These are phyloP conservation scores for Ceratocystis albifundus DNA, from an alignment of 2,329 filamentous ascomycete genomes.

Conservation along the genomic window DNA sequence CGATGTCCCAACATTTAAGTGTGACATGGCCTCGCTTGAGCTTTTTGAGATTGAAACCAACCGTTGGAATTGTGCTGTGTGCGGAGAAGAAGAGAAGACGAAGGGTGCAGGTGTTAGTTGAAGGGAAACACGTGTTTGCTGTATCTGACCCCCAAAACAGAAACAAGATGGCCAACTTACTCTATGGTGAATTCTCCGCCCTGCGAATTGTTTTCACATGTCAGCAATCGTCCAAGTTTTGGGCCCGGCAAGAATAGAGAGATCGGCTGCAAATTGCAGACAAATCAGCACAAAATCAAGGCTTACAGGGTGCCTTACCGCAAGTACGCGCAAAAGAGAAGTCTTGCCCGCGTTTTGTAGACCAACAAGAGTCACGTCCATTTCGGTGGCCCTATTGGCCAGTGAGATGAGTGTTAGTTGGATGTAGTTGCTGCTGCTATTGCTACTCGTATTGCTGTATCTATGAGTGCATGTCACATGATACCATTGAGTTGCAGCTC, in stretches of 20 bases:
- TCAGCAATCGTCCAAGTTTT: not conserved
- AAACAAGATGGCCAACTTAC: constrained; percentile 48
- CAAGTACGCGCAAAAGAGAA: constrained; percentile 80
- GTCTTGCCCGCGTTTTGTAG: constrained; percentile 98
- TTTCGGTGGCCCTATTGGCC: constrained; percentile 78
- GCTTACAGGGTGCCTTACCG: constrained; percentile 52
- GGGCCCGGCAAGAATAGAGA: not conserved
- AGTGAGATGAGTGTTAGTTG: constrained; percentile 9
- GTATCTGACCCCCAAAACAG: too few species aligned
- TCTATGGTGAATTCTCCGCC: constrained; percentile 97
- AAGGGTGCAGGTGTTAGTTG: constrained; percentile 7
- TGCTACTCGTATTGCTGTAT: not conserved
- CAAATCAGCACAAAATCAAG: not conserved
- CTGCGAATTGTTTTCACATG: constrained; percentile 36
- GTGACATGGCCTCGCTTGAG: constrained; percentile 97
- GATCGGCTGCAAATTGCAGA: not conserved
- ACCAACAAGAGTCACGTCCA: constrained; percentile 99
- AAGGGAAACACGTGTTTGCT: not conserved
- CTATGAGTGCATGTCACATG: not conserved
- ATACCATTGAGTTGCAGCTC: not conserved
- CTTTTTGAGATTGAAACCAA: constrained; percentile 98
- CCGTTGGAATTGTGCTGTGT: constrained; percentile 85
- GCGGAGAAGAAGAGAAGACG: constrained; percentile 27
- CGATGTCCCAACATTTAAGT: constrained; percentile 97
- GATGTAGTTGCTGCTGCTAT: not conserved